phyloP scores from a whole-genome alignment of 176 grass and related monocot species.

The Ampelocalamus luodianensis region DNA sequence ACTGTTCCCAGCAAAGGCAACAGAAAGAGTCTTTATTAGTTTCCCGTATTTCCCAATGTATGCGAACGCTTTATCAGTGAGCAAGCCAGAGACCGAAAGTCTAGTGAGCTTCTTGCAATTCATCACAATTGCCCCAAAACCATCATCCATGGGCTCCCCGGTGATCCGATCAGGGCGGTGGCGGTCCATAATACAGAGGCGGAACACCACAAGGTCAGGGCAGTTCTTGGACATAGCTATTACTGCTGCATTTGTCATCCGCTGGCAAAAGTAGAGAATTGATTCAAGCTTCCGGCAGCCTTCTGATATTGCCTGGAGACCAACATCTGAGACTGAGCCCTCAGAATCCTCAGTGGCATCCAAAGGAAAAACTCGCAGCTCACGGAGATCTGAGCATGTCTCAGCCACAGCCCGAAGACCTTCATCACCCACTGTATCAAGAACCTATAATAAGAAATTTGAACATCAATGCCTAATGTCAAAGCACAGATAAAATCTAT shows the following conservation, averaged over 20 bases:
- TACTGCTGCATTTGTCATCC: constrained; percentile 85
- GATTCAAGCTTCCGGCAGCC: constrained; percentile 83
- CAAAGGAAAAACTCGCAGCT: constrained; percentile 79
- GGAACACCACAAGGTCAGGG: constrained; percentile 77
- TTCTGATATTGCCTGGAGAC: constrained; percentile 71
- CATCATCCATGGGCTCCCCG: constrained; percentile 71
- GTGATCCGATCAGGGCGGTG: constrained; percentile 74
- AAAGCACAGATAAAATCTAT: background rate
- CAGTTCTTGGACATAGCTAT: constrained; percentile 73
- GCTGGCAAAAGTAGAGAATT: constrained; percentile 84
- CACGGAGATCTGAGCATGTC: constrained; percentile 66
- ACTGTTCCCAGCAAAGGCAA: constrained; percentile 85
- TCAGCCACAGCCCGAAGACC: constrained; percentile 76
- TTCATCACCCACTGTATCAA: constrained; percentile 84
- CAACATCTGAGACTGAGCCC: constrained; percentile 68
- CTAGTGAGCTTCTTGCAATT: constrained; percentile 87
- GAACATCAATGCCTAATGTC: constrained; percentile 18
- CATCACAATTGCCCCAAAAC: constrained; percentile 84
- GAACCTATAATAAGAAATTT: constrained; percentile 59
- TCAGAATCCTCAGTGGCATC: constrained; percentile 73
- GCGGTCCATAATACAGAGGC: constrained; percentile 89
- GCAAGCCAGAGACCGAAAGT: constrained; percentile 82
- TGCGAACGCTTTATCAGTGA: constrained; percentile 79
- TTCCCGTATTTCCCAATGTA: constrained; percentile 79
- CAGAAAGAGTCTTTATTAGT: constrained; percentile 72